phyloP scores from a whole-genome alignment of 2,329 filamentous ascomycete species.

The Ceratocystis papillata region DNA sequence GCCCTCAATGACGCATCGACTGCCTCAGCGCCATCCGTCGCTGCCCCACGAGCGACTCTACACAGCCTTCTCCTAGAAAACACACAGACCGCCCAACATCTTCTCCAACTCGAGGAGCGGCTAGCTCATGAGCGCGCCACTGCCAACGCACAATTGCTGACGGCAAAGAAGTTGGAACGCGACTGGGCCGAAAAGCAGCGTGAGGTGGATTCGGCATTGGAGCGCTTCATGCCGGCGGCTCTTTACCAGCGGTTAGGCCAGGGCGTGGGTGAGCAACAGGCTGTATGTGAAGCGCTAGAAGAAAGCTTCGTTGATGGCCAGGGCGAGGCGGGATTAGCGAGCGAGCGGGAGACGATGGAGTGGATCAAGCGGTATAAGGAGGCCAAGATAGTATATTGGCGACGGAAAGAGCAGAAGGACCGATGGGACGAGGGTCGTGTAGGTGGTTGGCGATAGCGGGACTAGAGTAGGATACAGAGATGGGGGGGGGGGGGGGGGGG shows the following conservation, averaged over 20 bases:
- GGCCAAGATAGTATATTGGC: slow-evolving; percentile 64
- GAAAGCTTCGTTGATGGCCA: slow-evolving; percentile 75
- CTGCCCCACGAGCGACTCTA: slow-evolving; percentile 54
- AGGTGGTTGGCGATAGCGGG: slow-evolving; percentile 68
- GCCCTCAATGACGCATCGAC: slow-evolving; percentile 59
- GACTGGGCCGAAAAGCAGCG: slow-evolving; percentile 81
- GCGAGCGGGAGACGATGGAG: slow-evolving; percentile 72
- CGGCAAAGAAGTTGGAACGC: slow-evolving; percentile 78
- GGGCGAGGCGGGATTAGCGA: slow-evolving; percentile 38
- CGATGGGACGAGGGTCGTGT: slow-evolving; percentile 94
- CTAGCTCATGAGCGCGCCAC: slow-evolving; percentile 52
- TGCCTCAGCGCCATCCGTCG: slow-evolving; percentile 61
- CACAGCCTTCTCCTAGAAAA: slow-evolving; percentile 59
- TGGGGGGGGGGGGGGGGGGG: background rate
- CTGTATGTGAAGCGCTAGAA: slow-evolving; percentile 69
- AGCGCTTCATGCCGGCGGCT: slow-evolving; percentile 74
- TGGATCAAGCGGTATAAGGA: slow-evolving; percentile 77
- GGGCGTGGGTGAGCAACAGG: slow-evolving; percentile 71
- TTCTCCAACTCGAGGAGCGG: slow-evolving; percentile 49
- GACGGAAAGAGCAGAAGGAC: slow-evolving; percentile 75
- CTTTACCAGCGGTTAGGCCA: slow-evolving; percentile 73
- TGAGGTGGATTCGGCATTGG: slow-evolving; percentile 76
- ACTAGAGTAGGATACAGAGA: slow-evolving; percentile 28
- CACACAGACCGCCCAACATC: slow-evolving; percentile 53
- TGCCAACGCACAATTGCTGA: slow-evolving; percentile 70